Percentiles rank a stretch among this genome's conserved stretches.
Conservation (phyloP, 305 asterid species). For the Solanum hybrid region DNA sequence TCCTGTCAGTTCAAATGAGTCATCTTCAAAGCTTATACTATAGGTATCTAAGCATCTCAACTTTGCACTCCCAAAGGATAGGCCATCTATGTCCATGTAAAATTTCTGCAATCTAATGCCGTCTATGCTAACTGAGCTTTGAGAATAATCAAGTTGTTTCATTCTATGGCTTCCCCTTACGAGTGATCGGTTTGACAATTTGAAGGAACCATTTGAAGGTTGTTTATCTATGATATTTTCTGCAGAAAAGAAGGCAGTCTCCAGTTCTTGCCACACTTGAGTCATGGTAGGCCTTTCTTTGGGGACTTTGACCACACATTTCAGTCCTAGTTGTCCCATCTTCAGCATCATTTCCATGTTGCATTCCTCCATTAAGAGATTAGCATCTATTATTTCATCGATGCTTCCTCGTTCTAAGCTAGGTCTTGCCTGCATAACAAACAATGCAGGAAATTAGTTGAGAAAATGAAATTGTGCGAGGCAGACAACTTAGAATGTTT, state of each 20-base stretch:
- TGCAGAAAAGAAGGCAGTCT: slow-evolving; percentile 22
- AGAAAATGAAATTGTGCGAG: not conserved
- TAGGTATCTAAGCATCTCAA: slow-evolving; percentile 52
- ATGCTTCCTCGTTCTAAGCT: slow-evolving; percentile 48
- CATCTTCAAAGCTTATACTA: slow-evolving; percentile 29
- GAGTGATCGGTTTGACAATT: slow-evolving; percentile 1
- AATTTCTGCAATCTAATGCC: slow-evolving; percentile 53
- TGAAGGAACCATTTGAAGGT: not conserved
- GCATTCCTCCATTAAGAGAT: slow-evolving; percentile 48
- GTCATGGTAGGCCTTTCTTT: slow-evolving; percentile 66
- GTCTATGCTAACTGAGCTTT: slow-evolving; percentile 40
- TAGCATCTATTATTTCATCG: slow-evolving; percentile 48
- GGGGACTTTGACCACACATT: slow-evolving; percentile 54
- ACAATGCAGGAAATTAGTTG: not conserved
- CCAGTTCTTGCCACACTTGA: slow-evolving; percentile 53
- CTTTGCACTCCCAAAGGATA: slow-evolving; percentile 44
- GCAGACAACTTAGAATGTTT: not conserved
- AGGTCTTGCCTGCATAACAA: slow-evolving; percentile 47
- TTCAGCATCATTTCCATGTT: slow-evolving; percentile 54
- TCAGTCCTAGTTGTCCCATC: slow-evolving; percentile 59
- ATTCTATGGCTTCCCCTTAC: not conserved
- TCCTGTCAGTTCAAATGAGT: slow-evolving; percentile 14
- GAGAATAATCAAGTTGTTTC: slow-evolving; percentile 18
- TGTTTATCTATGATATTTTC: slow-evolving; percentile 8
- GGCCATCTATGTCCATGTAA: slow-evolving; percentile 41